Evolutionary conservation across 2,329 filamentous ascomycete genomes (phyloP).

Genomic region (Parastagonospora nodorum): DNA sequence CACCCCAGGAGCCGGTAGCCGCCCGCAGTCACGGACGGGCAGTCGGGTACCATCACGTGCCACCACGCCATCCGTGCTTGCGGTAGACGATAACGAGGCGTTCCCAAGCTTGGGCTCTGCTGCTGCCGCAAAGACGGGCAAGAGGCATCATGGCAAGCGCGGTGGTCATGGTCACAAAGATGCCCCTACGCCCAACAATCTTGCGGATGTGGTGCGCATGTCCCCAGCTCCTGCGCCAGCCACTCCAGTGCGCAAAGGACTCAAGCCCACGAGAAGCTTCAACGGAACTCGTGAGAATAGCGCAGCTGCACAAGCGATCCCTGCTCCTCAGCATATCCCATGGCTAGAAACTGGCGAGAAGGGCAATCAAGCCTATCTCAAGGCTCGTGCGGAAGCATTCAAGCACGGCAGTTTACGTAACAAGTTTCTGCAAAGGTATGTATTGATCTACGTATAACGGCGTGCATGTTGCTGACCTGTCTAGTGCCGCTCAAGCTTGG

Average conservation of each 20-base stretch:
- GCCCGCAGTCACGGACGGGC: slow-evolving; percentile 78
- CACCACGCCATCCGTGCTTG: slow-evolving; percentile 68
- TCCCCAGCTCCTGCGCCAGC: slow-evolving; percentile 78
- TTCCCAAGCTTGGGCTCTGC: slow-evolving; percentile 88
- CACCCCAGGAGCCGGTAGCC: slow-evolving; percentile 62
- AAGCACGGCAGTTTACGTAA: slow-evolving; percentile 96
- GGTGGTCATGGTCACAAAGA: slow-evolving; percentile 74
- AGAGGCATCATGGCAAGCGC: slow-evolving; percentile 92
- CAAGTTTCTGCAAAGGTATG: slow-evolving; percentile 90
- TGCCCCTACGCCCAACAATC: slow-evolving; percentile 66
- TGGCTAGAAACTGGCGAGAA: slow-evolving; percentile 94
- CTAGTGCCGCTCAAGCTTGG: slow-evolving; percentile 94
- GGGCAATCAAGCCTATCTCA: slow-evolving; percentile 92
- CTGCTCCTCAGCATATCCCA: slow-evolving; percentile 87
- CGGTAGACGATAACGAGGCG: slow-evolving; percentile 91
- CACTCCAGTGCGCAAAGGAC: slow-evolving; percentile 60
- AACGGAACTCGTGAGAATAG: slow-evolving; percentile 76
- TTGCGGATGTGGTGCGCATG: slow-evolving; percentile 96
- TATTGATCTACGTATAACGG: background rate
- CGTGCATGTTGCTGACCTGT: slow-evolving; percentile 8
- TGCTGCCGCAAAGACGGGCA: slow-evolving; percentile 72
- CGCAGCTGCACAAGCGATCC: slow-evolving; percentile 79
- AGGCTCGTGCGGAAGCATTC: slow-evolving; percentile 92
- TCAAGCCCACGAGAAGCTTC: slow-evolving; percentile 69
- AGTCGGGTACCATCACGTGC: slow-evolving; percentile 77